Evolutionary conservation across 345 rosid species (phyloP), one percentile per base, ranked within the genome.

Genomic region (Eucalyptus sp.): DNA sequence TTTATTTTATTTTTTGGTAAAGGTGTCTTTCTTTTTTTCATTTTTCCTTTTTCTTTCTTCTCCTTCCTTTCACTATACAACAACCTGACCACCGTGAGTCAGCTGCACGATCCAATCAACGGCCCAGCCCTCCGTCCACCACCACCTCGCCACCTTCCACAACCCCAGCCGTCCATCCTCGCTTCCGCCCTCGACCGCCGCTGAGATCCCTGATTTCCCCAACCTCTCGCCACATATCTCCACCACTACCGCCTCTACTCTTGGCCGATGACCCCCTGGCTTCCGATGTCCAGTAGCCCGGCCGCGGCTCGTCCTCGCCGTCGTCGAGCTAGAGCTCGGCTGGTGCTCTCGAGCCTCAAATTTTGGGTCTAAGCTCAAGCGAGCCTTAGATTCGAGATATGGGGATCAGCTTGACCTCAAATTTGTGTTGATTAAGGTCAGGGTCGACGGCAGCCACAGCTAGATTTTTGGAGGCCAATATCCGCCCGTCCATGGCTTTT

Each of bases 21-120:
- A n/a, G n/a, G n/a, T 13, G 6, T 1, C 3, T 3, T 3, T 29
- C 1, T 6, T 13, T 27, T 62, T 13, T 14, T 2, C 14, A 1
- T 62, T 64, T 7, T 3, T 3, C 17, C 1, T 29, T 3, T 64
- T 64, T n/a, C 33, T 13, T 62, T 29, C 16, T 29, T 29, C 18
- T 64, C 0, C 71, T 64, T 64, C 5, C 9, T 29, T n/a, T 11
- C 33, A 29, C 37, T 13, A 1, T 0, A 60, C n/a, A 1, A 27
- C 4, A 58, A 0, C n/a, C n/a, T 11, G 14, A 24, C 33, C 68
- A 13, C 5, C 8, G 1, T 29, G 16, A 29, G 5, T 13, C 8
- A 62, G 71, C 16, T 0, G 17, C 5, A 6, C 33, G 16, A 62
- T 62, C 71, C 15, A 62, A 14, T 62, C 37, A 62, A 60, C 66